Conservation (phyloP, 306 rosid species). For the Phaseolus lunatus region DNA sequence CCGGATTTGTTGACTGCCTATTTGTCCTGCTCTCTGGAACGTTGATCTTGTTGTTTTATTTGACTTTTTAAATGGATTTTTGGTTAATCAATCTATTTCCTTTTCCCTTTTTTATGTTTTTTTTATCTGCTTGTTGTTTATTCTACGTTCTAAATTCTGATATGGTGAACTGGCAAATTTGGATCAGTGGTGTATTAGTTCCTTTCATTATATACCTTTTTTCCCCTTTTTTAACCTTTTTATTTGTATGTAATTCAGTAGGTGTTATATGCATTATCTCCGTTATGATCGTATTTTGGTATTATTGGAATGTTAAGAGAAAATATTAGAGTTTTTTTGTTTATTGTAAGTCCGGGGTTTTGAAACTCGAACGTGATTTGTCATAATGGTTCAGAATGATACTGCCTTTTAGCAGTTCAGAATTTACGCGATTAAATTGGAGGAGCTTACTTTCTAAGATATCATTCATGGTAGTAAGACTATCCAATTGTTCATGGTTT, state of each 20-base stretch:
- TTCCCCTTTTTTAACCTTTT: constrained; percentile 10
- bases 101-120: not conserved
- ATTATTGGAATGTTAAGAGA: not conserved
- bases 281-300: constrained; percentile 20
- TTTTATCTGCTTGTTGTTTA: not conserved
- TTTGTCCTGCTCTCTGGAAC: constrained; percentile 1
- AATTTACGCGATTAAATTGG: not conserved
- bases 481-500: not conserved
- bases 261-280: constrained; percentile 10
- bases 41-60: constrained; percentile 23
- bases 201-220: not conserved
- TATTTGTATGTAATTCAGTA: constrained; percentile 10
- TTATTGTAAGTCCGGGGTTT: not conserved
- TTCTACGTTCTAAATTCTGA: not conserved
- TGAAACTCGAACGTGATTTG: not conserved
- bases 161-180: not conserved
- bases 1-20: constrained; percentile 5
- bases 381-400: constrained; percentile 18
- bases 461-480: constrained; percentile 7
- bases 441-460: not conserved
- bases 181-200: constrained; percentile 3
- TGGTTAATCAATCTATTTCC: not conserved
- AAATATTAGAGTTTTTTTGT: constrained; percentile 1
- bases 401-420: constrained; percentile 1
- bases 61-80: constrained; percentile 6